These are phyloP conservation scores for Clavulina sp. DNA, from an alignment of 768 basidiomycete genomes.

Conservation along the genomic window DNA sequence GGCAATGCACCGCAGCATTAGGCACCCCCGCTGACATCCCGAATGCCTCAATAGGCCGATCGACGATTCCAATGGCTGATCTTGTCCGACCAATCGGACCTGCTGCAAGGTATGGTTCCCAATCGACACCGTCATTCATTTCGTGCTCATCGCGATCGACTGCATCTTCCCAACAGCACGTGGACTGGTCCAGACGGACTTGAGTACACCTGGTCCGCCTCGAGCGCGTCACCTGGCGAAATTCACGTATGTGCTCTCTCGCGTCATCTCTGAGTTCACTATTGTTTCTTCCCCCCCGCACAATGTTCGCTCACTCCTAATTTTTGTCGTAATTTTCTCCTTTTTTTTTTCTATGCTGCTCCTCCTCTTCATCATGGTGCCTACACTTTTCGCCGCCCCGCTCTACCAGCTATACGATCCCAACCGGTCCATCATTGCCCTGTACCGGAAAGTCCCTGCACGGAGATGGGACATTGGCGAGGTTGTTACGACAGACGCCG, in stretches of 20 bases:
- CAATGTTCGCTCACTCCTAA: too few species aligned
- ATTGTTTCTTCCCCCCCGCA: too few species aligned
- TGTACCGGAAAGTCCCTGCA: slow-evolving; percentile 60
- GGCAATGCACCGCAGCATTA: background rate
- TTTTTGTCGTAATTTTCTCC: slow-evolving; percentile 6
- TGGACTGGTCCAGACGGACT: slow-evolving; percentile 70
- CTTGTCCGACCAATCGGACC: slow-evolving; percentile 48
- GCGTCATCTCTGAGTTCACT: slow-evolving; percentile 9
- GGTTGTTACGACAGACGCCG: slow-evolving; percentile 41
- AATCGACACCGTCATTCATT: slow-evolving; percentile 11
- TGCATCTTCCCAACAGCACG: slow-evolving; percentile 27
- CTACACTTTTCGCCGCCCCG: too few species aligned
- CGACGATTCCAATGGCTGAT: slow-evolving; percentile 66
- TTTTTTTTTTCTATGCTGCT: too few species aligned
- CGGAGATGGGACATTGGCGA: slow-evolving; percentile 75
- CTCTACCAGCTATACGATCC: slow-evolving; percentile 64
- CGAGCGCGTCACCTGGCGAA: slow-evolving; percentile 30
- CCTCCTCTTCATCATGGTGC: too few species aligned
- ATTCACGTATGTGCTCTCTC: slow-evolving; percentile 31
- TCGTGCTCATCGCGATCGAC: slow-evolving; percentile 27
- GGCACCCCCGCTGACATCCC: background rate
- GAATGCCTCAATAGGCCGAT: slow-evolving; percentile 46
- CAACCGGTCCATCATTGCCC: slow-evolving; percentile 39
- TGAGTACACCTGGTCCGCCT: slow-evolving; percentile 60
- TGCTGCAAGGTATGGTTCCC: slow-evolving; percentile 10